A percentile compares a stretch with the other conserved stretches of the same genome.
Evolutionary conservation across 1,139 yeast species (phyloP).

Genomic region (Neolecta irregularis): DNA sequence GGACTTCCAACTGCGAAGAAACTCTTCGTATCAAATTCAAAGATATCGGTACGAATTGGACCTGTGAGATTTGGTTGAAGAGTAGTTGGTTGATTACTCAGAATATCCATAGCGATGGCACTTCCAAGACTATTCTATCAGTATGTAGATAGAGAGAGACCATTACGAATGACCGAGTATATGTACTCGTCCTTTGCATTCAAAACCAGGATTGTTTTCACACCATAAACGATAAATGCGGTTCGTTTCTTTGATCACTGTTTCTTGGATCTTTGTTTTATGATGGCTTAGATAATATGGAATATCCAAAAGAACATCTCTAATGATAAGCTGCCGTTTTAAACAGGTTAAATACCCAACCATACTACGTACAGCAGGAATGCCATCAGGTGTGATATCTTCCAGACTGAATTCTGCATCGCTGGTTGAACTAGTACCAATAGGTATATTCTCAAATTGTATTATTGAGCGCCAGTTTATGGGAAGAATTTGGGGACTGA

Average conservation of each 20-base stretch:
- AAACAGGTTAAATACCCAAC: too few relatives aligned
- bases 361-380: constrained; percentile 57
- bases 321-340: too few relatives aligned
- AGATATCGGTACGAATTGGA: constrained; percentile 14
- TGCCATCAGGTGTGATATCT: constrained; percentile 68
- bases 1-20: constrained; percentile 82
- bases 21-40: constrained; percentile 58
- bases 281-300: constrained; percentile 72
- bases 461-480: constrained; percentile 29
- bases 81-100: constrained; percentile 40
- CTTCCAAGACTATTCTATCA: too few relatives aligned
- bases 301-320: constrained; percentile 77
- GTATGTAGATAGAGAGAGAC: too few relatives aligned
- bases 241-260: constrained; percentile 59
- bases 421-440: constrained; percentile 8
- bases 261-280: constrained; percentile 43
- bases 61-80: constrained; percentile 12
- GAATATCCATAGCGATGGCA: constrained; percentile 63
- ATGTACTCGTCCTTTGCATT: constrained; percentile 51
- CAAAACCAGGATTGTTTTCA: constrained; percentile 52
- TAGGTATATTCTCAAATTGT: constrained; percentile 20
- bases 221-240: constrained; percentile 43
- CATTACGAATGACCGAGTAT: constrained; percentile 88
- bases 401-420: constrained; percentile 51
- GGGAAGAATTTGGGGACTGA: constrained; percentile 25